A percentile compares a stretch with the other conserved stretches of the same genome.
These are phyloP conservation scores for Annulohypoxylon moriforme DNA, from an alignment of 495 filamentous ascomycete species.

Conservation along the genomic window DNA sequence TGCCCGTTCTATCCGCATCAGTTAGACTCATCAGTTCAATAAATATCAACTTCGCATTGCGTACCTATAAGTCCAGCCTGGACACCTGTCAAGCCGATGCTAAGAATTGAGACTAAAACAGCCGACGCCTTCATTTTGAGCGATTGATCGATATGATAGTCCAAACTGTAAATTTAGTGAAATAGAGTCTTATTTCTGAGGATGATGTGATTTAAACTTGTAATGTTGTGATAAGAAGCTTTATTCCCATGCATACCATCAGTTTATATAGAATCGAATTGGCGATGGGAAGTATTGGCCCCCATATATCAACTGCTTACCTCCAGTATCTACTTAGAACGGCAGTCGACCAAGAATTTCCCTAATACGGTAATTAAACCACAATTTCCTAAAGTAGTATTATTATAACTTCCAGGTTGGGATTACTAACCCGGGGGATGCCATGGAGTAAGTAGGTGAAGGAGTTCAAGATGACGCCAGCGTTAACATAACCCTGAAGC, in stretches of 20 bases:
- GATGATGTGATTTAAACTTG: background rate
- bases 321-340: background rate
- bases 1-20: background rate
- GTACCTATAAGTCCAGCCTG: conserved; percentile 34
- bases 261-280: conserved; percentile 18
- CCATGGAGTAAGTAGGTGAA: background rate
- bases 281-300: background rate
- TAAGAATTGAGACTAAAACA: conserved; percentile 22
- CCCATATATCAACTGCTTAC: background rate
- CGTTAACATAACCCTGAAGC: background rate
- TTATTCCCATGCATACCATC: background rate
- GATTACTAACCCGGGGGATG: background rate
- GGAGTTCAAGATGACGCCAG: background rate
- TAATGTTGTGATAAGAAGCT: background rate
- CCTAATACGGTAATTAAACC: background rate
- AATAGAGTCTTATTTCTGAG: background rate
- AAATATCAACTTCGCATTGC: background rate
- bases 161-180: background rate
- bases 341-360: background rate
- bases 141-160: background rate
- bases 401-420: background rate
- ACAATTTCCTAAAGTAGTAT: background rate
- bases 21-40: background rate
- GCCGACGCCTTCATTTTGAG: conserved; percentile 40
- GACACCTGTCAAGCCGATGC: conserved; percentile 37